phyloP scores from a whole-genome alignment of 345 rosid genomes.

The Moricandia arvensis region DNA sequence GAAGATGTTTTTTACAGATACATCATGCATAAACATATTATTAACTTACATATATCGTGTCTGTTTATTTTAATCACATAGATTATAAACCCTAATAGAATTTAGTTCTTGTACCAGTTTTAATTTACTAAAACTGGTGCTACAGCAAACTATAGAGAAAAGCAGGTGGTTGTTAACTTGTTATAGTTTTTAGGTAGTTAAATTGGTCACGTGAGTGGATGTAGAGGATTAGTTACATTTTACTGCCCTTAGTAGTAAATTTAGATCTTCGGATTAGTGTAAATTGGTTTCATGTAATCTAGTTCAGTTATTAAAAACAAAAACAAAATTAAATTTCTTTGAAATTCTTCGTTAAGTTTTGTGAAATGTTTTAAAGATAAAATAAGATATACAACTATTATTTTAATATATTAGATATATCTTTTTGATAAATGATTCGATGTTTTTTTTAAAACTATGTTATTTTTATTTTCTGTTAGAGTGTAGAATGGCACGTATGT shows the following conservation, averaged over 20 bases:
- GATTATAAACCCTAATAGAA: neutral
- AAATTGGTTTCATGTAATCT: neutral
- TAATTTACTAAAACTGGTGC: no score
- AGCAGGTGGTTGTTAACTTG: neutral
- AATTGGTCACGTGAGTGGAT: neutral
- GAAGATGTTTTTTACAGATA: no score
- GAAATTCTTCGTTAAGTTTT: neutral
- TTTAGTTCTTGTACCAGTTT: neutral
- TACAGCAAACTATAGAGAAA: neutral
- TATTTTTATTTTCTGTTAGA: neutral
- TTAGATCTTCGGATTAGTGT: neutral
- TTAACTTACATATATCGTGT: no score
- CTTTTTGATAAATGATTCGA: neutral
- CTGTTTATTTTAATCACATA: neutral
- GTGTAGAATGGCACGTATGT: neutral
- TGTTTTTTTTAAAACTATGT: neutral
- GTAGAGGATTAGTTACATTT: neutral
- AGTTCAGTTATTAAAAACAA: neutral
- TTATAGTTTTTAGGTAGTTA: neutral
- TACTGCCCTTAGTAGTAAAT: neutral
- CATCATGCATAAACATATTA: no score
- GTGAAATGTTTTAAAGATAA: neutral
- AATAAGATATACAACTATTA: neutral
- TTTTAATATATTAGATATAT: neutral
- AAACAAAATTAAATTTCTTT: neutral